Percentiles rank a stretch among this genome's conserved stretches.
Evolutionary conservation across 2,329 filamentous ascomycete genomes (phyloP).

Genomic region (Alternaria brassicae): DNA sequence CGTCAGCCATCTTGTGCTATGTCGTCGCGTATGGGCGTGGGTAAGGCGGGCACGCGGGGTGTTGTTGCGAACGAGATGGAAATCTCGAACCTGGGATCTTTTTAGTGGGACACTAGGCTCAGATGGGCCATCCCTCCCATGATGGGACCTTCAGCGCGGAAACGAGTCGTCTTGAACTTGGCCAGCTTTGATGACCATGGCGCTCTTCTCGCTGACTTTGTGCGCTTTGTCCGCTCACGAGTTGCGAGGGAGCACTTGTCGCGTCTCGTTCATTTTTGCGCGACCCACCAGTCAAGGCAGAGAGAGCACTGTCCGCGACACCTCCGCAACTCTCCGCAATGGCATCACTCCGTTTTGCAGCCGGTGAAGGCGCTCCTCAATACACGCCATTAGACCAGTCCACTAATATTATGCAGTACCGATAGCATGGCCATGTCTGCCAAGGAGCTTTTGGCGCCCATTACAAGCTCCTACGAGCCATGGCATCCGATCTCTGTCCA

Average conservation of each 20-base stretch:
- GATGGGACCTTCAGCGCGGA: slow-evolving; percentile 34
- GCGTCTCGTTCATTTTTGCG: not conserved
- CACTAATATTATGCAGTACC: slow-evolving; percentile 25
- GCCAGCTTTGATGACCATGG: slow-evolving; percentile 27
- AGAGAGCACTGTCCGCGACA: slow-evolving; percentile 20
- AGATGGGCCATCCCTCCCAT: slow-evolving; percentile 8
- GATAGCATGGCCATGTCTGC: slow-evolving; percentile 6
- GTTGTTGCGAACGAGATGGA: slow-evolving; percentile 10
- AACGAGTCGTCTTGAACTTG: slow-evolving; percentile 31
- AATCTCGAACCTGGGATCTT: slow-evolving; percentile 25
- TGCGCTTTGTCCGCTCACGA: slow-evolving; percentile 13
- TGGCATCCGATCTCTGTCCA: slow-evolving; percentile 30
- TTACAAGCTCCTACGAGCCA: not conserved
- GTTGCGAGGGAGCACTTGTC: slow-evolving; percentile 1
- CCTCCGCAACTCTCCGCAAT: slow-evolving; percentile 37
- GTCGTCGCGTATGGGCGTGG: slow-evolving; percentile 3
- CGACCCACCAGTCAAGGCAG: not conserved
- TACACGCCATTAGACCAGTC: slow-evolving; percentile 16
- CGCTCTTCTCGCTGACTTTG: slow-evolving; percentile 2
- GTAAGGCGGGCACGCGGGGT: slow-evolving; percentile 11
- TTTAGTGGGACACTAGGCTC: slow-evolving; percentile 28
- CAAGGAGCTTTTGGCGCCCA: slow-evolving; percentile 7
- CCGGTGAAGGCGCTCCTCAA: slow-evolving; percentile 22
- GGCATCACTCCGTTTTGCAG: slow-evolving; percentile 27
- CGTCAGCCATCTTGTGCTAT: slow-evolving; percentile 77